phyloP scores from a whole-genome alignment of 805 yeast genomes.

The Lipomyces lipofer region DNA sequence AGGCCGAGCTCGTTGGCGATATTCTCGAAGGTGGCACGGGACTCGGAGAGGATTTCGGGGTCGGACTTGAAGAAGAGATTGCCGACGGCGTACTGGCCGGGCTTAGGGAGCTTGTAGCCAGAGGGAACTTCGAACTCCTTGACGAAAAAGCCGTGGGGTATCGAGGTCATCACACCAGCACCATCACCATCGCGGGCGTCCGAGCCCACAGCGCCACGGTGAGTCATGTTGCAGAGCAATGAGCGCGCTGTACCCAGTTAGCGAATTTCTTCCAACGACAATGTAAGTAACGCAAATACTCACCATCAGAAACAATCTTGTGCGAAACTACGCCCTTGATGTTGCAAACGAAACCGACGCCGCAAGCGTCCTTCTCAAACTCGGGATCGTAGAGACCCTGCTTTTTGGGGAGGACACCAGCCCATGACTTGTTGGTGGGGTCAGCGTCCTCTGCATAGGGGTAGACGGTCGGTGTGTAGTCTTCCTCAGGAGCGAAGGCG shows the following conservation, averaged over 20 bases:
- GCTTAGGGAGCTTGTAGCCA: constrained; percentile 65
- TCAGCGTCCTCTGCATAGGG: constrained; percentile 27
- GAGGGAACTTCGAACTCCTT: constrained; percentile 79
- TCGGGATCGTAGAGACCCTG: constrained; percentile 94
- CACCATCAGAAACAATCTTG: constrained; percentile 90
- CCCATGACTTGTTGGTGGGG: constrained; percentile 87
- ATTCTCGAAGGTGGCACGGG: constrained; percentile 75
- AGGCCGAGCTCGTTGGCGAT: constrained; percentile 77
- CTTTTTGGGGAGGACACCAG: constrained; percentile 77
- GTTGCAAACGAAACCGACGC: constrained; percentile 96
- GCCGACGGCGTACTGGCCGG: constrained; percentile 93
- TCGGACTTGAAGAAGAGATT: constrained; percentile 92
- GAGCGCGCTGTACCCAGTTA: no score
- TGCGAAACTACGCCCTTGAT: constrained; percentile 86
- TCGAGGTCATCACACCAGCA: constrained; percentile 92
- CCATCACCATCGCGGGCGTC: constrained; percentile 99
- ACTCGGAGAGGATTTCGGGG: constrained; percentile 61
- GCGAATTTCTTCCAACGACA: no score
- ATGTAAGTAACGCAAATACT: constrained; percentile 7
- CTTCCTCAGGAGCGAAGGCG: constrained; percentile 18
- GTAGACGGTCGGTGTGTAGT: constrained; percentile 23
- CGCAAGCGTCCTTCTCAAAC: constrained; percentile 94
- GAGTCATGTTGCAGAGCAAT: constrained; percentile 95
- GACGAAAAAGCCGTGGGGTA: constrained; percentile 83
- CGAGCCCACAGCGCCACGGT: constrained; percentile 95